Evolutionary conservation across 2,329 filamentous ascomycete genomes (phyloP), one percentile per base, ranked within the genome.

Genomic region (Exophiala viscosa): DNA sequence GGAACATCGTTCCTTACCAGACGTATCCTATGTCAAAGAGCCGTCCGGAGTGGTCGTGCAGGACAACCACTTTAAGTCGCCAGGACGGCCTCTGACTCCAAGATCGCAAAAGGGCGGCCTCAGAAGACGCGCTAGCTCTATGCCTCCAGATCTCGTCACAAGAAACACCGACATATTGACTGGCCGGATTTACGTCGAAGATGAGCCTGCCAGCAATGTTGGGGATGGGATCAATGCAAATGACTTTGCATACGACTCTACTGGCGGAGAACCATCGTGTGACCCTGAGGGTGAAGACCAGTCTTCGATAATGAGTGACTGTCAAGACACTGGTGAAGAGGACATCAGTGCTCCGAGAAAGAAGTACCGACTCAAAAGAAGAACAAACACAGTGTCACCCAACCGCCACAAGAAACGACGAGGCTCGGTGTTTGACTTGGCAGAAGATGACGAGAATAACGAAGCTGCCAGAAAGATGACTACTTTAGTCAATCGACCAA

Each of bases 381-480:
- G 48, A 15, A 15, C 45, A 14, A 39, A 45, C 9, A 48, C 34
- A 20, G 1, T 20, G 20, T 39, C 33, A 17, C n/a, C 18, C 7
- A 42, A 23, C 17, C 33, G 40, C n/a, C 18, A 47, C 36, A 48
- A 52, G 32, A 17, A 28, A 23, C 39, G 48, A 28, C 49, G 45
- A 20, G 50, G 41, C 4, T 56, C 52, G 2, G 52, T 54, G 14
- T 60, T 58, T 38, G 58, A 60, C 17, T 45, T 60, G n/a, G 52
- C 38, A 3, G 52, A 55, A n/a, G 58, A 60, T 28, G 43, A 39
- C 17, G 52, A 47, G 18, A 38, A 18, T 43, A 43, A 49, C 23
- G 9, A 40, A 34, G 20, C 43, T 17, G 31, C 9, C 43, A 39
- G 18, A 46, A 48, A n/a, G 31, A 40, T 33, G 35, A 44, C 32